Conservation (phyloP, 2,329 filamentous ascomycete species). For the Ophiostoma sp. region DNA sequence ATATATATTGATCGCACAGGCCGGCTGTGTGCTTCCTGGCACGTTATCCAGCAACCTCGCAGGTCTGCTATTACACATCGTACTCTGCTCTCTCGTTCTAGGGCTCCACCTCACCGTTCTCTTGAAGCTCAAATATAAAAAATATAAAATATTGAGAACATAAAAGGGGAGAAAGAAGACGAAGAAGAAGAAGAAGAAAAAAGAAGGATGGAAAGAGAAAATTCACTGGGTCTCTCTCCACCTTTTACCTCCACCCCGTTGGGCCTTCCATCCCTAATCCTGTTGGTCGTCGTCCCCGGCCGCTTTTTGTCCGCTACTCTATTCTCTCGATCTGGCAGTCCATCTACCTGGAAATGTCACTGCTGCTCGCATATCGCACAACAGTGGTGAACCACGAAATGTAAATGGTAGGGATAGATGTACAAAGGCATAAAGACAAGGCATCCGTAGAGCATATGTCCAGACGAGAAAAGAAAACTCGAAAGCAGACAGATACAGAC, state of each 20-base stretch:
- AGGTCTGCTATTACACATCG: background rate
- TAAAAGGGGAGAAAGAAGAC: background rate
- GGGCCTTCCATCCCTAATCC: conserved; percentile 12
- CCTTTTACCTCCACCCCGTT: conserved; percentile 15
- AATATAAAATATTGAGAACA: background rate
- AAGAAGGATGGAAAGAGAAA: background rate
- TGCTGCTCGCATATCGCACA: background rate
- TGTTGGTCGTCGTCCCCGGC: background rate
- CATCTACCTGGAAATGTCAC: background rate
- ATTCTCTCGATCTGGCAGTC: background rate
- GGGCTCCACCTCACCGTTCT: conserved; percentile 4
- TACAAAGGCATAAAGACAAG: background rate
- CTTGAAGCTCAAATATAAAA: background rate
- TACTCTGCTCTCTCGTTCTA: background rate
- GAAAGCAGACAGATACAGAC: background rate
- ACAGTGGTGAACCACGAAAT: background rate
- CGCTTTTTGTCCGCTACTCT: conserved; percentile 8
- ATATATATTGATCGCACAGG: background rate
- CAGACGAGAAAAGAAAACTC: background rate
- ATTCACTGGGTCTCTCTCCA: conserved; percentile 15
- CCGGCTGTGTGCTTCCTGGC: conserved; percentile 11
- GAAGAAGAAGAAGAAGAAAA: background rate
- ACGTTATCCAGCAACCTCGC: background rate
- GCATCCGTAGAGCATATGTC: background rate
- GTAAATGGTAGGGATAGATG: background rate